Evolutionary conservation across 2,329 filamentous ascomycete genomes (phyloP).

Genomic region (Cladosporium sp.): DNA sequence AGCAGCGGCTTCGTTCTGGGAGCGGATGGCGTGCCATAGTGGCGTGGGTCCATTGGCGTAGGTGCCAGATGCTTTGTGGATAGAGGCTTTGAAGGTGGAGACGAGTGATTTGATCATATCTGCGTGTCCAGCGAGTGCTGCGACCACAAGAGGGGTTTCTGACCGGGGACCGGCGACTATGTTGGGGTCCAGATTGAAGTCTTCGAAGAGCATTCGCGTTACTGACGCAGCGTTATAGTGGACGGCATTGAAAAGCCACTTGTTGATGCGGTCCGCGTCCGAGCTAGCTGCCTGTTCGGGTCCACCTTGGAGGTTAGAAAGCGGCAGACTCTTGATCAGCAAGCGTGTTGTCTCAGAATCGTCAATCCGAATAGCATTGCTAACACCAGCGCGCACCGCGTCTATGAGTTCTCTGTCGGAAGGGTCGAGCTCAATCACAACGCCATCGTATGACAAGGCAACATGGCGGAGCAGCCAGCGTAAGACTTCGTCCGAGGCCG

Average conservation of each 20-base stretch:
- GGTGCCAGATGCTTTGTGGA: slow-evolving; percentile 20
- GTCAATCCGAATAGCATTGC: not conserved
- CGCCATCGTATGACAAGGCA: not conserved
- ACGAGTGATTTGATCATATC: slow-evolving; percentile 14
- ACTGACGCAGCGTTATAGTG: not conserved
- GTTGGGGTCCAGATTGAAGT: not conserved
- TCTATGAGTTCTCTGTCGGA: slow-evolving; percentile 13
- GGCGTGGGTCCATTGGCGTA: slow-evolving; percentile 22
- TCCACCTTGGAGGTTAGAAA: not conserved
- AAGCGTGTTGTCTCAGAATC: not conserved
- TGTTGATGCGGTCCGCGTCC: not conserved
- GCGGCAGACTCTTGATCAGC: not conserved
- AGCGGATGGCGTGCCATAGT: slow-evolving; percentile 20
- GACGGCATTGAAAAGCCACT: not conserved
- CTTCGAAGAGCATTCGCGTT: not conserved
- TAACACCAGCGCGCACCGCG: not conserved
- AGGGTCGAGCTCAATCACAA: slow-evolving; percentile 12
- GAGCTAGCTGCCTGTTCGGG: not conserved
- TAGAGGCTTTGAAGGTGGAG: slow-evolving; percentile 11
- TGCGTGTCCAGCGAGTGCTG: not conserved
- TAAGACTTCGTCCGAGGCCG: not conserved
- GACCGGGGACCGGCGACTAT: not conserved
- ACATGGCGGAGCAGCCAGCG: slow-evolving; percentile 1
- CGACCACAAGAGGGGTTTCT: not conserved
- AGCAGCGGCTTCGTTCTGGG: slow-evolving; percentile 18